Base-by-base conservation (phyloP, 495 filamentous ascomycete species). In the Daldinia childiae region DNA sequence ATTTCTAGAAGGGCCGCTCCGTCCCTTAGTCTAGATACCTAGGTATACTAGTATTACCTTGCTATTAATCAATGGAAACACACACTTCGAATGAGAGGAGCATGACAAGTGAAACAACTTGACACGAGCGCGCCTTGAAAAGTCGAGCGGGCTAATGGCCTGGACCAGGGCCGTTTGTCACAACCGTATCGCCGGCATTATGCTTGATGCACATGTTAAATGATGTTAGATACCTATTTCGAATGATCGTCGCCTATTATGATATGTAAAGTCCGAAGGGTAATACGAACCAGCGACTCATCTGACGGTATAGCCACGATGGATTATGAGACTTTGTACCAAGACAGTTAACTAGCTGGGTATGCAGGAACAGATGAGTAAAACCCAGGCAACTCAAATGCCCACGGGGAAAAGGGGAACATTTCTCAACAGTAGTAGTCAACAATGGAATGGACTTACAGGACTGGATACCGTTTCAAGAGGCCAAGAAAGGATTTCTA, bases 191-290 rank as follows among this genome's bases (percentile, higher is more conserved):
- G 43, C 17, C 43, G 43, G 17, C 43, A 17, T 48, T 19, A 48
- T 48, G n/a, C 43, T 24, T 48, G 43, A 9, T 48, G 43, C 6
- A 19, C 12, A 21, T 24, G 39, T 48, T 48, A 52, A 15, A 29
- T 27, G 6, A 6, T 54, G 27, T 54, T 54, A 27, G 26, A 30
- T 30, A n/a, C n/a, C n/a, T n/a, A 15, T 27, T 61, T 60, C 64
- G 69, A 51, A 50, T 30, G 69, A 72, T 61, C 54, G 55, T 63
- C 43, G 58, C 43, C 56, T 15, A 27, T 38, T 39, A 59, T 12
- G 34, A 61, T 19, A 29, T 26, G 41, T 62, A 73, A 73, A 68
- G 70, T 73, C 70, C 70, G 70, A 62, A 62, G n/a, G 27, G 36
- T n/a, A 60, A 68, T 39, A 66, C 41, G 45, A 72, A 30, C 38